Evolutionary conservation across 768 basidiomycete species (phyloP).

Genomic region (Mycena maculata): DNA sequence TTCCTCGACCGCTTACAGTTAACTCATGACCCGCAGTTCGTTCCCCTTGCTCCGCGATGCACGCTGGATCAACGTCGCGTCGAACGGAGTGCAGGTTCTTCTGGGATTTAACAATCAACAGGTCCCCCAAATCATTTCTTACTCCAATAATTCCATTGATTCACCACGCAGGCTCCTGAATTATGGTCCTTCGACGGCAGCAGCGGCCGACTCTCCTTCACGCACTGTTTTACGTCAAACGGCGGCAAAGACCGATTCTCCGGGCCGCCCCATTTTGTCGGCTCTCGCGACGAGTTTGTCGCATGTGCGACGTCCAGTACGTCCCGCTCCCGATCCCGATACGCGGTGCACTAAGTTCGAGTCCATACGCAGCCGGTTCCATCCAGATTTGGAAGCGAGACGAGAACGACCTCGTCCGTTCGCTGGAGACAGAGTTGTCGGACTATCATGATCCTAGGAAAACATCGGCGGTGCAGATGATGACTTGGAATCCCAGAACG

Average conservation of each 20-base stretch:
- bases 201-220: slow-evolving; percentile 7
- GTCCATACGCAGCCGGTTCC: background rate
- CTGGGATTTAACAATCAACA: slow-evolving; percentile 20
- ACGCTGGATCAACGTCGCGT: slow-evolving; percentile 21
- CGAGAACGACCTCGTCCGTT: background rate
- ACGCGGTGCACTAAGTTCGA: background rate
- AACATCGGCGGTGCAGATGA: background rate
- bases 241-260: slow-evolving; percentile 19
- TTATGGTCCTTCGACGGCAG: slow-evolving; percentile 18
- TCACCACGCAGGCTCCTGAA: slow-evolving; percentile 13
- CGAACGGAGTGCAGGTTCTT: slow-evolving; percentile 10
- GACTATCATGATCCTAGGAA: background rate
- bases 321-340: background rate
- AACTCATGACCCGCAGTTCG: background rate
- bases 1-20: background rate
- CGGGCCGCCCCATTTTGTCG: slow-evolving; percentile 25
- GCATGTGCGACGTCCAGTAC: slow-evolving; percentile 19
- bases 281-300: slow-evolving; percentile 22
- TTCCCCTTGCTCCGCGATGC: slow-evolving; percentile 27
- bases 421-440: background rate
- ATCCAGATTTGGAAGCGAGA: slow-evolving; percentile 20
- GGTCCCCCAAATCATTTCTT: background rate
- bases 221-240: slow-evolving; percentile 15
- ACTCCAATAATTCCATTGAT: background rate
- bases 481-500: slow-evolving; percentile 14